These are phyloP conservation scores for Arctium minus DNA, from an alignment of 129 eudicot genomes.

Conservation along the genomic window DNA sequence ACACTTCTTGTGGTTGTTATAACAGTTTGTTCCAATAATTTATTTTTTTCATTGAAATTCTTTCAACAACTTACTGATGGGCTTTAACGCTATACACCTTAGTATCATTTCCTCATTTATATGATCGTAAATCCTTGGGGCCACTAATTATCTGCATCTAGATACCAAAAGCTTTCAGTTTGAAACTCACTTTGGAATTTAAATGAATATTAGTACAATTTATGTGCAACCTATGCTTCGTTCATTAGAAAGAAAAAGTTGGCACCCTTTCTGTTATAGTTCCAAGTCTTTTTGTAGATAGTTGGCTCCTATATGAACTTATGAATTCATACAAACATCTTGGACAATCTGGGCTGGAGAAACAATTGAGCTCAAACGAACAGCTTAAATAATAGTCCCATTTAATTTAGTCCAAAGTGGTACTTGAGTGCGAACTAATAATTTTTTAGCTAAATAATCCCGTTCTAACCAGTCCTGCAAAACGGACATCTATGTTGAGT, in stretches of 20 bases:
- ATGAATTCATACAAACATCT: neutral
- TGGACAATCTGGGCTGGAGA: neutral
- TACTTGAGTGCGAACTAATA: neutral
- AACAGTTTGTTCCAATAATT: neutral
- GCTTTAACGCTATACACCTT: neutral
- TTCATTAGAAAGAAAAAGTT: neutral
- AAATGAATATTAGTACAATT: neutral
- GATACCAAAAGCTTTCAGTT: neutral
- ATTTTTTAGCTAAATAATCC: neutral
- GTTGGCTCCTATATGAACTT: neutral
- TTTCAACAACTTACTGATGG: neutral
- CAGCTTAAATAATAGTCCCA: neutral
- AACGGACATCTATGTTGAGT: neutral
- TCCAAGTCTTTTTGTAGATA: neutral
- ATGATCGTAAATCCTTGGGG: neutral
- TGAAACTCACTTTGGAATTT: neutral
- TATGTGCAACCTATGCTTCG: neutral
- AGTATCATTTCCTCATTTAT: neutral
- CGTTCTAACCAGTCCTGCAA: neutral
- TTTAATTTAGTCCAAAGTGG: neutral
- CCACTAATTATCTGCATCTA: neutral
- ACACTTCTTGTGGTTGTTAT: neutral
- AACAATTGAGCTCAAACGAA: neutral
- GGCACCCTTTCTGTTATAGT: neutral
- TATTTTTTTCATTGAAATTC: neutral